Percentiles rank a stretch among this genome's conserved stretches.
These are phyloP conservation scores for Cochlearia excelsa DNA, from an alignment of 345 rosid species.

Conservation along the genomic window DNA sequence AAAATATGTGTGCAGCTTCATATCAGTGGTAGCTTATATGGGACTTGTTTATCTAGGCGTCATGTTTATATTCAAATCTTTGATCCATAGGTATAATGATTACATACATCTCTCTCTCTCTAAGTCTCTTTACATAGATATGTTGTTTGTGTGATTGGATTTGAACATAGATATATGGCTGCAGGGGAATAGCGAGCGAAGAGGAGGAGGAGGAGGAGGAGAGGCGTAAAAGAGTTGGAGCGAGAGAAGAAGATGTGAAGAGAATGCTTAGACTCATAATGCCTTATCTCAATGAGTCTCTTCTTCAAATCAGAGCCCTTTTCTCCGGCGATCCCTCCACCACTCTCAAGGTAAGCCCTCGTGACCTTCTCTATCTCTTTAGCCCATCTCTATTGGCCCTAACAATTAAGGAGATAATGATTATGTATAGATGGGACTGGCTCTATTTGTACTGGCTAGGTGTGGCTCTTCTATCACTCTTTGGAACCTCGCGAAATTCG, in stretches of 20 bases:
- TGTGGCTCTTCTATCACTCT: constrained; percentile 81
- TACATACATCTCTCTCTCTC: constrained; percentile 1
- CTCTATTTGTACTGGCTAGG: constrained; percentile 75
- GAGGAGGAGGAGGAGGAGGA: constrained; percentile 43
- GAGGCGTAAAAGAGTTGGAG: constrained; percentile 40
- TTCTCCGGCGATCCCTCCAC: constrained; percentile 90
- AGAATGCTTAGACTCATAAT: constrained; percentile 61
- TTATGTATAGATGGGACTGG: constrained; percentile 73
- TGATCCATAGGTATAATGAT: constrained; percentile 54
- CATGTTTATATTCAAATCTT: constrained; percentile 62
- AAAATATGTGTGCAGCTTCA: constrained; percentile 48
- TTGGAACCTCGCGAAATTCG: constrained; percentile 85
- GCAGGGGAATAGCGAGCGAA: constrained; percentile 44
- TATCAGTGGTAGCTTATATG: constrained; percentile 75
- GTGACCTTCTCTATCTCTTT: not conserved
- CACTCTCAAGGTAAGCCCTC: constrained; percentile 72
- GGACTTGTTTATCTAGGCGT: constrained; percentile 72
- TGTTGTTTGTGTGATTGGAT: constrained; percentile 14
- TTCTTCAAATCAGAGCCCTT: constrained; percentile 63
- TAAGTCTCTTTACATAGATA: not conserved
- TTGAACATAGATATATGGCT: constrained; percentile 2
- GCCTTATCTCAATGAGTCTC: constrained; percentile 76
- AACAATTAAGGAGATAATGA: constrained; percentile 2
- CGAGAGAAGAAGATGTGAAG: constrained; percentile 79
- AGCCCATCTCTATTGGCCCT: not conserved